phyloP scores from a whole-genome alignment of 2,329 filamentous ascomycete species.

The Fusarium hostae region DNA sequence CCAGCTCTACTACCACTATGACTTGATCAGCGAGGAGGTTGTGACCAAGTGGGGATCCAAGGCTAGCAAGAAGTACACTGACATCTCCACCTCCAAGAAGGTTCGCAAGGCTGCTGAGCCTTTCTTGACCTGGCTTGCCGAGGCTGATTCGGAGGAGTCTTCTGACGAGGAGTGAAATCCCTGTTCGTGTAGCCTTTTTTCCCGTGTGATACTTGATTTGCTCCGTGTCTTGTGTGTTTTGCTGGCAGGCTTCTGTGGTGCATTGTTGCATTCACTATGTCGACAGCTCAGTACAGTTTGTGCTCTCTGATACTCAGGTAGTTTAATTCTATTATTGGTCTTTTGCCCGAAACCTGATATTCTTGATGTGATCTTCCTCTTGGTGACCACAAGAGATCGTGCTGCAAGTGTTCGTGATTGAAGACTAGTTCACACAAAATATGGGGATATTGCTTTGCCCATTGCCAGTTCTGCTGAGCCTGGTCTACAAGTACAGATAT shows the following conservation, averaged over 20 bases:
- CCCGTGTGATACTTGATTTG: not conserved
- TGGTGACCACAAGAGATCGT: not conserved
- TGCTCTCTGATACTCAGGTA: conserved; percentile 33
- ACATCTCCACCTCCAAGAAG: conserved; percentile 89
- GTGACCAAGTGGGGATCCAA: conserved; percentile 92
- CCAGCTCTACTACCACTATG: conserved; percentile 89
- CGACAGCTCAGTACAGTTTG: conserved; percentile 19
- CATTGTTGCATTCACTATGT: conserved; percentile 6
- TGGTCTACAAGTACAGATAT: conserved; percentile 8
- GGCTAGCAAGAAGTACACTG: conserved; percentile 98
- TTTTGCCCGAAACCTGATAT: not conserved
- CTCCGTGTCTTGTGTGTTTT: conserved; percentile 4
- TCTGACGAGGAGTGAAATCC: conserved; percentile 65
- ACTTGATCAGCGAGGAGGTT: conserved; percentile 88
- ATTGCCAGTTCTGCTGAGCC: conserved; percentile 12
- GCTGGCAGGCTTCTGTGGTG: not conserved
- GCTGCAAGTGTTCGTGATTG: not conserved
- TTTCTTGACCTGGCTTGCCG: conserved; percentile 93
- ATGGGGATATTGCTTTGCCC: conserved; percentile 32
- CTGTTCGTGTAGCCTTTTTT: not conserved
- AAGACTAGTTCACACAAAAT: not conserved
- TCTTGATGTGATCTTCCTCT: not conserved
- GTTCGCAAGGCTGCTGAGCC: conserved; percentile 93
- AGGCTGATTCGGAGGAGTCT: conserved; percentile 77
- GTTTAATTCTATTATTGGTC: conserved; percentile 29